phyloP scores from a whole-genome alignment of 2,329 filamentous ascomycete genomes.

The Sporothrix pallida region DNA sequence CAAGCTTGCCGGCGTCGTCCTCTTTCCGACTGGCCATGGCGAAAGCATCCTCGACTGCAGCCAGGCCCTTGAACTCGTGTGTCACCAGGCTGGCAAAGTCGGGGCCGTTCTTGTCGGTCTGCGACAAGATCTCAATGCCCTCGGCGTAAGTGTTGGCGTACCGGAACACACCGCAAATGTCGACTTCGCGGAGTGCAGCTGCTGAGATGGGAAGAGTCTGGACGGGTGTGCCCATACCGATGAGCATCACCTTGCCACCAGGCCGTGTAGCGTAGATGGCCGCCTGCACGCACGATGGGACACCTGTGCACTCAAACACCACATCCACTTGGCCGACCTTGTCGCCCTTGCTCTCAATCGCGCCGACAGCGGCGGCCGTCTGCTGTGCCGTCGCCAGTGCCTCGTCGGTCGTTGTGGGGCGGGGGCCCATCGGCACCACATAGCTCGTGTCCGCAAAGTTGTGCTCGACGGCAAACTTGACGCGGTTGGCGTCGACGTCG shows the following conservation, averaged over 20 bases:
- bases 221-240: conserved; percentile 75
- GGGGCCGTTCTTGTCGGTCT: conserved; percentile 59
- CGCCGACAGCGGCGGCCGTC: conserved; percentile 22
- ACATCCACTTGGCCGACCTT: conserved; percentile 32
- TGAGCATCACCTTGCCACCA: conserved; percentile 71
- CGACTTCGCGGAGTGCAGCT: conserved; percentile 71
- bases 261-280: conserved; percentile 72
- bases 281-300: conserved; percentile 67
- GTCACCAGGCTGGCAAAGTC: conserved; percentile 72
- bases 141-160: conserved; percentile 76
- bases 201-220: conserved; percentile 72
- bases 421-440: conserved; percentile 54
- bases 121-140: conserved; percentile 55
- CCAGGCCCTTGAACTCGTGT: conserved; percentile 70
- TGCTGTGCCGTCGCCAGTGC: conserved; percentile 59
- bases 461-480: conserved; percentile 62
- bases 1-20: conserved; percentile 71
- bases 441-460: conserved; percentile 61
- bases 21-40: conserved; percentile 73
- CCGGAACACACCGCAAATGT: conserved; percentile 73
- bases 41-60: conserved; percentile 69
- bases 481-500: conserved; percentile 61
- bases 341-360: conserved; percentile 8
- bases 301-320: conserved; percentile 38
- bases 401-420: conserved; percentile 57